phyloP scores from a whole-genome alignment of 169 alveolate genomes.

The Babesia bigemina region DNA sequence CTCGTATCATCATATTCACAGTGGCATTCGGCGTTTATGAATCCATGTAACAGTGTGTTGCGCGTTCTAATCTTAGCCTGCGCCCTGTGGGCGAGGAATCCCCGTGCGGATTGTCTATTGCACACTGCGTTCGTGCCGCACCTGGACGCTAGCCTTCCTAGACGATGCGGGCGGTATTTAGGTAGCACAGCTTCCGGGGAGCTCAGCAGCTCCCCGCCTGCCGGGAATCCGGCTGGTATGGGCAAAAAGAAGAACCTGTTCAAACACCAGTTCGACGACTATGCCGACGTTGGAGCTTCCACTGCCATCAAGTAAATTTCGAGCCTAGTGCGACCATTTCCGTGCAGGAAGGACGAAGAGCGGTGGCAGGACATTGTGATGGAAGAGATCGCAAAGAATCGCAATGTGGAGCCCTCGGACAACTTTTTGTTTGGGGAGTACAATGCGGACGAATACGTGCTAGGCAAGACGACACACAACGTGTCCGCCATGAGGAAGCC shows the following conservation, averaged over 20 bases:
- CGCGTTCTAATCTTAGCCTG: not conserved
- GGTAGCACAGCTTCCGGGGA: not conserved
- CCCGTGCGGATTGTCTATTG: not conserved
- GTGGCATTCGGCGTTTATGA: conserved; percentile 15
- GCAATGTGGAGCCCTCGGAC: conserved; percentile 20
- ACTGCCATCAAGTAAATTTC: conserved; percentile 11
- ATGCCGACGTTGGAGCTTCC: conserved; percentile 14
- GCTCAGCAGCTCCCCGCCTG: not conserved
- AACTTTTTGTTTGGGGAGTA: conserved; percentile 27
- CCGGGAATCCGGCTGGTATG: not conserved
- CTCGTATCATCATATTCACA: not conserved
- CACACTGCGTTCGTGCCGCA: conserved; percentile 3
- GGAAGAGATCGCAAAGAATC: conserved; percentile 57
- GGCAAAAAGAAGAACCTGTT: conserved; percentile 27
- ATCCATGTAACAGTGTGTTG: conserved; percentile 27
- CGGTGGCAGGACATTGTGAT: conserved; percentile 68
- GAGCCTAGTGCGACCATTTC: too few relatives aligned
- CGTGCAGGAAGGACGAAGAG: conserved; percentile 29
- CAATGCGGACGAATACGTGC: not conserved
- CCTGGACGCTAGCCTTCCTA: not conserved
- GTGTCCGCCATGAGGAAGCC: not conserved
- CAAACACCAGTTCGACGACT: conserved; percentile 41
- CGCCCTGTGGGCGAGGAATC: conserved; percentile 9
- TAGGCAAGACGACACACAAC: not conserved
- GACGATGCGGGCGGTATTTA: not conserved